phyloP scores from a whole-genome alignment of 2,329 filamentous ascomycete species.

The Paraconiothyrium brasiliense region DNA sequence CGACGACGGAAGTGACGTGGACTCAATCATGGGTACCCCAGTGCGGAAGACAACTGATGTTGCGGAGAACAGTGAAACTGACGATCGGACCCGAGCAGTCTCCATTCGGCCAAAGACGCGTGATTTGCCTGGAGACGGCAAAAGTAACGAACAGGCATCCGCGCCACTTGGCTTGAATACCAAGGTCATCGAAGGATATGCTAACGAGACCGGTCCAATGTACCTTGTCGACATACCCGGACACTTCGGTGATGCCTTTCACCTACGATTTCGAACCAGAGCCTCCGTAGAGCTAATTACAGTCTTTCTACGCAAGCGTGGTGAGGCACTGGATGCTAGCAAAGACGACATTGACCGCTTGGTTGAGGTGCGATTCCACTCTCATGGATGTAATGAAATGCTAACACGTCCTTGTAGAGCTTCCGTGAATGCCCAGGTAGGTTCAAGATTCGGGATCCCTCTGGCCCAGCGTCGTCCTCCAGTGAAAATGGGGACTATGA shows the following conservation, averaged over 20 bases:
- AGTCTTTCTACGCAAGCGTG: slow-evolving; percentile 18
- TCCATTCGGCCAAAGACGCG: neutral
- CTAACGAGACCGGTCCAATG: neutral
- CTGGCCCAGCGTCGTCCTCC: neutral
- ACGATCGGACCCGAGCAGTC: neutral
- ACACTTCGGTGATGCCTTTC: slow-evolving; percentile 14
- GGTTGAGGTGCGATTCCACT: slow-evolving; percentile 15
- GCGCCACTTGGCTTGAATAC: neutral
- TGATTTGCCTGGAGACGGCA: neutral
- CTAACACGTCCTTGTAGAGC: neutral
- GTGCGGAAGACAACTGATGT: neutral
- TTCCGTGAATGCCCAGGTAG: neutral
- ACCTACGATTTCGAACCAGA: slow-evolving; percentile 10
- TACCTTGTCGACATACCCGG: slow-evolving; percentile 23
- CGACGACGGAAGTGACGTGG: slow-evolving; percentile 22
- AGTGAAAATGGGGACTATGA: neutral
- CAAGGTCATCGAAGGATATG: neutral
- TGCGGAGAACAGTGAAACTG: neutral
- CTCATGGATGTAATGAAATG: neutral
- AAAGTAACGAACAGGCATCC: neutral
- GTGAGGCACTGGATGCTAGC: slow-evolving; percentile 17
- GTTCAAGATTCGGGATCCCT: neutral
- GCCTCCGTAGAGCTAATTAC: slow-evolving; percentile 9
- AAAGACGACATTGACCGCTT: slow-evolving; percentile 19
- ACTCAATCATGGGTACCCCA: slow-evolving; percentile 26